phyloP scores from a whole-genome alignment of 805 yeast genomes.

The Hanseniaspora vineae region DNA sequence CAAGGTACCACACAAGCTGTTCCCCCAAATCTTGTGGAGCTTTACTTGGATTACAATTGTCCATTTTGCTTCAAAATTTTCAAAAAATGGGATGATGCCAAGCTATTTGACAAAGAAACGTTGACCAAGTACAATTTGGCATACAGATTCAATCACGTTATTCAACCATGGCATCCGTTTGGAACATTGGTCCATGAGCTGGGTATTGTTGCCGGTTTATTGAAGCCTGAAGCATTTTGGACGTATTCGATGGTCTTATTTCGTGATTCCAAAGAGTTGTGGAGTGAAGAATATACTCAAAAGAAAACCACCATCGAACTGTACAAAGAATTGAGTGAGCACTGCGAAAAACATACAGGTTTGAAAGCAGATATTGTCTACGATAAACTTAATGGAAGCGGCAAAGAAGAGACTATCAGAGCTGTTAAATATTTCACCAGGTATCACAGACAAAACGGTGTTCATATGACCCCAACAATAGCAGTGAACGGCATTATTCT shows the following conservation, averaged over 20 bases:
- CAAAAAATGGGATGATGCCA: slow-evolving; percentile 36
- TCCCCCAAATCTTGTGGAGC: slow-evolving; percentile 33
- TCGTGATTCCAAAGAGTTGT: slow-evolving; percentile 35
- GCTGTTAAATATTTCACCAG: slow-evolving; percentile 67
- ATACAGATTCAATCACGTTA: slow-evolving; percentile 54
- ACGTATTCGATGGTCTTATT: slow-evolving; percentile 44
- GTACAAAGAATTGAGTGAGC: slow-evolving; percentile 37
- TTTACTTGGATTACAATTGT: slow-evolving; percentile 68
- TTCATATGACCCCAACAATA: slow-evolving; percentile 80
- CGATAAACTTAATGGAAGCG: slow-evolving; percentile 24
- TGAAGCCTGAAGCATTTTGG: slow-evolving; percentile 43
- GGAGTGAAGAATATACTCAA: slow-evolving; percentile 47
- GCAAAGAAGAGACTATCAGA: slow-evolving; percentile 37
- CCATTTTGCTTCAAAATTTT: slow-evolving; percentile 59
- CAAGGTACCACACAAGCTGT: too few species aligned
- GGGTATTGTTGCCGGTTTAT: slow-evolving; percentile 51
- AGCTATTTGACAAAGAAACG: slow-evolving; percentile 39
- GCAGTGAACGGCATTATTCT: slow-evolving; percentile 54
- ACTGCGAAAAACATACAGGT: slow-evolving; percentile 33
- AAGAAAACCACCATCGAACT: slow-evolving; percentile 43
- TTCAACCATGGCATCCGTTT: slow-evolving; percentile 89
- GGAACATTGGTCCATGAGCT: slow-evolving; percentile 60
- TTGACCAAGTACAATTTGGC: slow-evolving; percentile 39
- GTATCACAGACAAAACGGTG: slow-evolving; percentile 61
- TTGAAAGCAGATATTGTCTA: slow-evolving; percentile 21